phyloP scores from a whole-genome alignment of 495 filamentous ascomycete genomes.

The Stereocaulon alpinum region DNA sequence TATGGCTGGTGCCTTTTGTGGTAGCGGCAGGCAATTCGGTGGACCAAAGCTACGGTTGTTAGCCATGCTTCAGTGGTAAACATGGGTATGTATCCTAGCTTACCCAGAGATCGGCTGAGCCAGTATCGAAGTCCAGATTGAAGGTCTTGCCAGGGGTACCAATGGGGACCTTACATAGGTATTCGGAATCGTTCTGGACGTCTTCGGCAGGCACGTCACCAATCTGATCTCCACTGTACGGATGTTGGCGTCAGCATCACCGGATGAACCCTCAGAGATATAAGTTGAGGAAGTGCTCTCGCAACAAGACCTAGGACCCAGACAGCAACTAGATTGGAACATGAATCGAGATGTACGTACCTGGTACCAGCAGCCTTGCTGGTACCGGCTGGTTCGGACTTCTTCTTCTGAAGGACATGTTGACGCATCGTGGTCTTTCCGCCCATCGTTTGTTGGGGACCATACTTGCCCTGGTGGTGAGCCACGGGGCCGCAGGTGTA shows the following conservation, averaged over 20 bases:
- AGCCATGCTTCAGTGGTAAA: too few relatives aligned
- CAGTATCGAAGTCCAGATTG: slow-evolving; percentile 66
- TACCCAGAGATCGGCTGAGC: slow-evolving; percentile 72
- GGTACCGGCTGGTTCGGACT: not conserved
- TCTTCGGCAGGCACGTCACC: slow-evolving; percentile 60
- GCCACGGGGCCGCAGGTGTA: slow-evolving; percentile 44
- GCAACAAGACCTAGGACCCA: too few relatives aligned
- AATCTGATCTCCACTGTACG: slow-evolving; percentile 24
- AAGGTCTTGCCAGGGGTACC: slow-evolving; percentile 60
- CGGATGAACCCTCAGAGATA: too few relatives aligned
- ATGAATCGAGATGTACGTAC: too few relatives aligned
- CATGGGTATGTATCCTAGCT: slow-evolving; percentile 18
- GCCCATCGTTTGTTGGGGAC: slow-evolving; percentile 33
- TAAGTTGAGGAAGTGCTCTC: too few relatives aligned
- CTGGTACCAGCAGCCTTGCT: not conserved
- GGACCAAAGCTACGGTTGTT: slow-evolving; percentile 46
- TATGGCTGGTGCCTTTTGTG: slow-evolving; percentile 32
- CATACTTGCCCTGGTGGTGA: slow-evolving; percentile 36
- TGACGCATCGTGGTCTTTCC: slow-evolving; percentile 35
- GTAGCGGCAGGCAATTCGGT: slow-evolving; percentile 39
- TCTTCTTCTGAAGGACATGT: slow-evolving; percentile 43
- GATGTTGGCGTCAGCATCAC: too few relatives aligned
- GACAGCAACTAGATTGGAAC: too few relatives aligned
- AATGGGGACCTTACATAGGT: slow-evolving; percentile 55
- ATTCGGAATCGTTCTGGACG: slow-evolving; percentile 61